Evolutionary conservation across 148 eudicot genomes (phyloP).

Genomic region (Selenicereus undatus): DNA sequence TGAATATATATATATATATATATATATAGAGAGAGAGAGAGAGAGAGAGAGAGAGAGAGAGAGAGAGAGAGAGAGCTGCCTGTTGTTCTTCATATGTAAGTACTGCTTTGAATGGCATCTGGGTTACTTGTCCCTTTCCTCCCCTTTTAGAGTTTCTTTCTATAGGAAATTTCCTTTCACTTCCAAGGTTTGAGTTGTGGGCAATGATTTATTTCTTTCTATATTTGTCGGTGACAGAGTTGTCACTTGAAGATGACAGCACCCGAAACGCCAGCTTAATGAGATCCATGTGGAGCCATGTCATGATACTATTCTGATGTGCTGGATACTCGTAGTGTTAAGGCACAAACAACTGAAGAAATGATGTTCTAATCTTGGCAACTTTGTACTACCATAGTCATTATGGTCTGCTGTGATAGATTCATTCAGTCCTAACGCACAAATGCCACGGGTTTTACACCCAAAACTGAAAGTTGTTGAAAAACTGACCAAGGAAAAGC

Average conservation of each 20-base stretch:
- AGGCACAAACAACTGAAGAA: neutral
- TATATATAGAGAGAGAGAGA: no score
- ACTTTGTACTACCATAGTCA: neutral
- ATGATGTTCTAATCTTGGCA: neutral
- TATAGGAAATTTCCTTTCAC: neutral
- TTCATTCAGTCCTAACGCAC: neutral
- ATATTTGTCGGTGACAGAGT: neutral
- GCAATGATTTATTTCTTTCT: neutral
- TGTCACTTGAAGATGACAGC: constrained; percentile 82
- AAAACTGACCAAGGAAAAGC: neutral
- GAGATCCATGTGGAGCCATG: constrained; percentile 91
- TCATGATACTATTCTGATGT: neutral
- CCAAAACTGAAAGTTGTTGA: neutral
- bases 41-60: no score
- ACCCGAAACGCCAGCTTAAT: constrained; percentile 88
- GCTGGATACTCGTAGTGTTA: neutral
- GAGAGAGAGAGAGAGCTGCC: no score
- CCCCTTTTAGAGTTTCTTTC: neutral
- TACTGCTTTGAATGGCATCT: neutral
- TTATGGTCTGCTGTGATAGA: neutral
- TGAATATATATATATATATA: neutral
- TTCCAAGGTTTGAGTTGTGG: neutral
- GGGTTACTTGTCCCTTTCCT: neutral
- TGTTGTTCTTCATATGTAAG: neutral
- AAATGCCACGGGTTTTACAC: neutral